Conservation (phyloP, 352 stramenopile species). For the Phytophthora colocasiae region DNA sequence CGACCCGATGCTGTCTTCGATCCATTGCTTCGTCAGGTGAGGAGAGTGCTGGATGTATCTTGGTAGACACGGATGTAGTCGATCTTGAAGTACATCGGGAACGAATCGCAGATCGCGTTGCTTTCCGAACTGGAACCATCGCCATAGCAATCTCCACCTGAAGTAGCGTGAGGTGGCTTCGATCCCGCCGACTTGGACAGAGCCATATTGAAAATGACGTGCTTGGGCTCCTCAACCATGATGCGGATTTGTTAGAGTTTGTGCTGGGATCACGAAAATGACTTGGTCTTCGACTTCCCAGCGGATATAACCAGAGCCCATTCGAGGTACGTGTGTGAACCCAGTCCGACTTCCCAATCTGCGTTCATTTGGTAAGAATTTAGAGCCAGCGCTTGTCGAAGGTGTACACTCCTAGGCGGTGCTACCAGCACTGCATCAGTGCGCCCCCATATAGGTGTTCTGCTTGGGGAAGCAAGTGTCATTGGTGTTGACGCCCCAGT, state of each 20-base stretch:
- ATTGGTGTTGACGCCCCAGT: not conserved
- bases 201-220: not conserved
- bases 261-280: not conserved
- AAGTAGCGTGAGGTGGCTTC: not conserved
- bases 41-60: too few relatives aligned
- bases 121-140: not conserved
- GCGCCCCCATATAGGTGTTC: not conserved
- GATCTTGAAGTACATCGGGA: conserved; percentile 1
- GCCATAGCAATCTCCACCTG: not conserved
- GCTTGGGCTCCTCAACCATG: not conserved
- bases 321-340: not conserved
- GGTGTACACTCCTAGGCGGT: not conserved
- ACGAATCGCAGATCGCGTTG: not conserved
- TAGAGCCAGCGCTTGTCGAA: not conserved
- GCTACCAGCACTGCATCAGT: not conserved
- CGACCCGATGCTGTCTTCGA: not conserved
- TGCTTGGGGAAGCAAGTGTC: not conserved
- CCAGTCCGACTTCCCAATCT: not conserved
- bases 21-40: too few relatives aligned
- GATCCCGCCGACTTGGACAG: not conserved
- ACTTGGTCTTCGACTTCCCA: not conserved
- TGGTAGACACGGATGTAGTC: conserved; percentile 1
- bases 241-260: not conserved
- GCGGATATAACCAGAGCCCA: not conserved
- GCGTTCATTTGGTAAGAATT: not conserved